phyloP scores from a whole-genome alignment of 2,329 filamentous ascomycete species.

The Exophiala xenobiotica region DNA sequence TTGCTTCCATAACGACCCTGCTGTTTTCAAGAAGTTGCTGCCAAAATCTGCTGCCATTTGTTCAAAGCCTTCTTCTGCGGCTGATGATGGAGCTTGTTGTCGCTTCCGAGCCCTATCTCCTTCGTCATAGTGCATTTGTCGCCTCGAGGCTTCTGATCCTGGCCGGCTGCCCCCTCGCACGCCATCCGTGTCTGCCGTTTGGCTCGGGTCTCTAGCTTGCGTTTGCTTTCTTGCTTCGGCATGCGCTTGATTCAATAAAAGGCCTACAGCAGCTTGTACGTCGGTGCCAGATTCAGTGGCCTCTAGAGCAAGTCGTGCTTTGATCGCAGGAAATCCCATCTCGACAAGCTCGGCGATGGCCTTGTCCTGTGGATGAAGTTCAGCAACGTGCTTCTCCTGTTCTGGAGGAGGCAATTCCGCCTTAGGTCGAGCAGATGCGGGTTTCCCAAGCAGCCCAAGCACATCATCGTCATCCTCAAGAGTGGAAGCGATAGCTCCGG shows the following conservation, averaged over 20 bases:
- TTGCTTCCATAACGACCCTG: conserved; percentile 92
- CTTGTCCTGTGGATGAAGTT: conserved; percentile 63
- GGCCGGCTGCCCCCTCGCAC: conserved; percentile 48
- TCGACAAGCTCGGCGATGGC: conserved; percentile 87
- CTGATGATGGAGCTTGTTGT: conserved; percentile 40
- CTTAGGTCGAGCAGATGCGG: conserved; percentile 46
- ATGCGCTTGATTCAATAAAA: conserved; percentile 89
- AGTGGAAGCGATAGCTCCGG: conserved; percentile 55
- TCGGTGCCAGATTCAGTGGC: conserved; percentile 77
- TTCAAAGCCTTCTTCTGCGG: conserved; percentile 68
- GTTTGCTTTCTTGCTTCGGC: conserved; percentile 71
- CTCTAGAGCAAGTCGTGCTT: conserved; percentile 74
- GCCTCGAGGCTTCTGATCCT: conserved; percentile 49
- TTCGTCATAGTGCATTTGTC: conserved; percentile 24
- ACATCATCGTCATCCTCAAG: conserved; percentile 64
- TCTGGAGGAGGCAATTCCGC: conserved; percentile 3
- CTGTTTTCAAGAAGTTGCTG: conserved; percentile 83
- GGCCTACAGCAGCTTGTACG: conserved; percentile 82
- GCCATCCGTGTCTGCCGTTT: conserved; percentile 17
- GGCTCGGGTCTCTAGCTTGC: conserved; percentile 15
- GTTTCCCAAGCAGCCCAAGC: conserved; percentile 59
- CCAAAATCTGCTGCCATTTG: conserved; percentile 82
- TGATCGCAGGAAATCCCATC: conserved; percentile 87
- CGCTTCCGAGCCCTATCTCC: conserved; percentile 20
- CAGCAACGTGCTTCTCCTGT: conserved; percentile 32